Evolutionary conservation across 2,329 filamentous ascomycete genomes (phyloP).

Genomic region (Fusarium denticulatum): DNA sequence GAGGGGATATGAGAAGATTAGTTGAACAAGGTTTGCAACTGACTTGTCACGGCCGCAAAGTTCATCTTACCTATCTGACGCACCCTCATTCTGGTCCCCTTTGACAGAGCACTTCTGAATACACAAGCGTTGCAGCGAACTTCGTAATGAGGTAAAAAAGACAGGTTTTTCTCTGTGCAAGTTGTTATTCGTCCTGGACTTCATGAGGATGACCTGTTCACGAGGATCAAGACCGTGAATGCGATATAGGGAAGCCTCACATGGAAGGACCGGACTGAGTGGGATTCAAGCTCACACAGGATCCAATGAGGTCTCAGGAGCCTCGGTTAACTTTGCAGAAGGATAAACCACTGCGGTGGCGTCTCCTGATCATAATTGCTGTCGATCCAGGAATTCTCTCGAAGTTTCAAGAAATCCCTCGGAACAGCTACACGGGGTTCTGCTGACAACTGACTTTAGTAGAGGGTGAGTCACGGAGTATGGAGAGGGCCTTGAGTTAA

Average conservation of each 20-base stretch:
- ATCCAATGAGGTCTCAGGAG: not conserved
- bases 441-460: too few relatives aligned
- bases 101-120: fast-evolving
- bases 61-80: not conserved
- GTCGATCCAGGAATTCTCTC: not conserved
- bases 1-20: not conserved
- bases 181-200: not conserved
- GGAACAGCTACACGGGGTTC: too few relatives aligned
- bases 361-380: not conserved
- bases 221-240: not conserved
- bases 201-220: not conserved
- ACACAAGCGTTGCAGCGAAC: not conserved
- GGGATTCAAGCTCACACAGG: not conserved
- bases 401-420: not conserved
- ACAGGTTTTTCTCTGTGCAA: not conserved
- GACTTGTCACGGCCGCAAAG: not conserved
- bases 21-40: too few relatives aligned
- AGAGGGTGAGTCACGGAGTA: too few relatives aligned
- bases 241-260: not conserved
- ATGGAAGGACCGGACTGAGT: not conserved
- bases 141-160: fast-evolving
- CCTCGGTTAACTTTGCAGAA: fast-evolving
- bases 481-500: not conserved
- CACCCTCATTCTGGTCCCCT: not conserved
- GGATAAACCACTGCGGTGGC: not conserved